Evolutionary conservation across 208 protist species (phyloP).

Genomic region (Herpetomonas tarakana): DNA sequence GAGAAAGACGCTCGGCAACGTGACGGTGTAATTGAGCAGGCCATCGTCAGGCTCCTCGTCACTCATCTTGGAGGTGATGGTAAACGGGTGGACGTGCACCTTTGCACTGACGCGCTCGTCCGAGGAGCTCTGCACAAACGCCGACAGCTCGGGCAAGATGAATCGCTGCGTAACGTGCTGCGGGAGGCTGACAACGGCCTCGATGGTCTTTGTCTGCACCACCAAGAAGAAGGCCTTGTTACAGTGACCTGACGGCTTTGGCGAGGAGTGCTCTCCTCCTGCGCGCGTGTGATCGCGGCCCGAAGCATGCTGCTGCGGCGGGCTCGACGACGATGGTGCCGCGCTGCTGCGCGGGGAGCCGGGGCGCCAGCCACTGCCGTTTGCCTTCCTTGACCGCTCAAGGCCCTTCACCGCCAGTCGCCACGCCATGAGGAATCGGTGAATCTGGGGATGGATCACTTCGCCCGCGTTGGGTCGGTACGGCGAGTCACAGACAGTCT

Average conservation of each 20-base stretch:
- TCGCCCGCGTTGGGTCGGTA: conserved; percentile 53
- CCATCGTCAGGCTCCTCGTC: neutral
- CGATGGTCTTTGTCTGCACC: conserved; percentile 55
- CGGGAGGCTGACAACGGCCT: conserved; percentile 43
- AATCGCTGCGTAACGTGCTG: conserved; percentile 50
- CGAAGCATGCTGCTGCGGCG: too few relatives aligned
- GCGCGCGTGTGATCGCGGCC: too few relatives aligned
- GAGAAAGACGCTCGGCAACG: conserved; percentile 69
- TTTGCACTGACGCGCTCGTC: conserved; percentile 54
- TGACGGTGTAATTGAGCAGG: conserved; percentile 43
- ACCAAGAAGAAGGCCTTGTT: conserved; percentile 35
- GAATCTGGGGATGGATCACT: conserved; percentile 70
- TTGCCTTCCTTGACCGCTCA: conserved; percentile 6
- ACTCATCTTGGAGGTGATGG: conserved; percentile 35
- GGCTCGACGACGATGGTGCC: neutral
- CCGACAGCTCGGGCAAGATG: conserved; percentile 54
- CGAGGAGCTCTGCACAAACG: conserved; percentile 63
- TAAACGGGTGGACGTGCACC: conserved; percentile 74
- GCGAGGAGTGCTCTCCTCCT: too few relatives aligned
- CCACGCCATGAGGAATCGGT: conserved; percentile 61
- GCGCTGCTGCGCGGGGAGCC: neutral
- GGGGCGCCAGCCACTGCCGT: neutral
- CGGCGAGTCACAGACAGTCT: conserved; percentile 38
- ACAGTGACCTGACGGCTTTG: neutral
- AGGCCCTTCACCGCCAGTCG: conserved; percentile 19